phyloP scores from a whole-genome alignment of 140 eudicot species.

The Flaveria floridana region DNA sequence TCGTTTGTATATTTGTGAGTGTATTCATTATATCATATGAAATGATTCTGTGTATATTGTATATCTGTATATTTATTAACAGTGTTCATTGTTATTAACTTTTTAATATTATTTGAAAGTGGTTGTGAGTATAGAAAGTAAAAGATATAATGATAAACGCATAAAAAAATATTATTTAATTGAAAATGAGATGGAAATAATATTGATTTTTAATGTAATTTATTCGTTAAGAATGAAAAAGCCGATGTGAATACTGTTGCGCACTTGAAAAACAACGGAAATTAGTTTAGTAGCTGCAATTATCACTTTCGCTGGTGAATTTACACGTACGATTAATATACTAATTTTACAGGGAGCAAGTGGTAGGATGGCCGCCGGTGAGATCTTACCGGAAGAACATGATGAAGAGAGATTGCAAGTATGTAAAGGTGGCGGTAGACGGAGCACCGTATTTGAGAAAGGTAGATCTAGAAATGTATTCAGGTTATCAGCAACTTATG shows the following conservation, averaged over 20 bases:
- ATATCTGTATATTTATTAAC: too few relatives aligned
- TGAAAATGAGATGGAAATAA: too few relatives aligned
- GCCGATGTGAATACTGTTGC: too few relatives aligned
- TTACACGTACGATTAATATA: not conserved
- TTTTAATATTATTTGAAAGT: too few relatives aligned
- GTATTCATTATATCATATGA: too few relatives aligned
- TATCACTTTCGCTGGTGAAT: not conserved
- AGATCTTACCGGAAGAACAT: conserved; percentile 43
- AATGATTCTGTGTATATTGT: too few relatives aligned
- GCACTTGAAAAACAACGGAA: not conserved
- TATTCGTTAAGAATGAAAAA: too few relatives aligned
- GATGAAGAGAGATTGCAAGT: conserved; percentile 40
- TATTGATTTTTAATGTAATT: too few relatives aligned
- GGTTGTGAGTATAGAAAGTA: rapidly evolving
- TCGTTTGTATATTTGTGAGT: too few relatives aligned
- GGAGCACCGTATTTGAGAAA: conserved; percentile 74
- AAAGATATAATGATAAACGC: too few relatives aligned
- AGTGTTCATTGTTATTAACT: too few relatives aligned
- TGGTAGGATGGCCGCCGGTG: conserved; percentile 83
- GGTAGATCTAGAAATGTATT: conserved; percentile 51
- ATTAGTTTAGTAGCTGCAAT: not conserved
- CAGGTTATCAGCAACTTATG: conserved; percentile 50
- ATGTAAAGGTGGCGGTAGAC: conserved; percentile 68
- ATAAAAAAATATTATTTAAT: too few relatives aligned
- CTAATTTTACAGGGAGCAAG: conserved; percentile 39